Conservation (phyloP, 371 early-diverging fungal genomes). For the Lichtheimia corymbifera region DNA sequence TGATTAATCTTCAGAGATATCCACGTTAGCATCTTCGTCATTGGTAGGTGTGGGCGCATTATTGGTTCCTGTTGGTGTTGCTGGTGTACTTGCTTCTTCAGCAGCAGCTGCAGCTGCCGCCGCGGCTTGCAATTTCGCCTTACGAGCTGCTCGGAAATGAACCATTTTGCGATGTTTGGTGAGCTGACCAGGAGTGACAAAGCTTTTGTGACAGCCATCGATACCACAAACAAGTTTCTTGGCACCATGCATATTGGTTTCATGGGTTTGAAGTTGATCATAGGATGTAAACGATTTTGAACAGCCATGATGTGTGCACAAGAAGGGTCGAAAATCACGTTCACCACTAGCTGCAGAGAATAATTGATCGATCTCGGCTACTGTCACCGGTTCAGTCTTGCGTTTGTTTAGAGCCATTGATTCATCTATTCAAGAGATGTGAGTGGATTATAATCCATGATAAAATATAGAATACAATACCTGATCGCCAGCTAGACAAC, state of each 20-base stretch:
- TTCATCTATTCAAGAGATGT: conserved; percentile 21
- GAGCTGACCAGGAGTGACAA: conserved; percentile 50
- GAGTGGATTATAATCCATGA: neutral
- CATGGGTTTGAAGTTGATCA: conserved; percentile 50
- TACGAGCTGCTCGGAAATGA: conserved; percentile 50
- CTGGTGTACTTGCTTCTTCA: conserved; percentile 13
- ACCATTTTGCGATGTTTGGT: conserved; percentile 59
- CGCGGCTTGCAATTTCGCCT: conserved; percentile 40
- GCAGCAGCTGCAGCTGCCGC: conserved; percentile 38
- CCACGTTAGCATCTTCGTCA: neutral
- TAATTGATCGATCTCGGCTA: conserved; percentile 45
- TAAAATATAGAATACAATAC: conserved; percentile 10
- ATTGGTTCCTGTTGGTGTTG: conserved; percentile 1
- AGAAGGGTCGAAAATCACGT: conserved; percentile 47
- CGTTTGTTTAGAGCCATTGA: conserved; percentile 37
- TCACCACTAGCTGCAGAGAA: conserved; percentile 47
- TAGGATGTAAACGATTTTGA: conserved; percentile 47
- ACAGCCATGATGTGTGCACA: conserved; percentile 51
- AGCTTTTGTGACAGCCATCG: conserved; percentile 51
- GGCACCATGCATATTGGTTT: conserved; percentile 54
- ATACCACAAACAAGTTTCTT: conserved; percentile 51
- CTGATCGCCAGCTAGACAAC: conserved; percentile 33
- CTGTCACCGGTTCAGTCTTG: conserved; percentile 43
- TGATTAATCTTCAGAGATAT: neutral
- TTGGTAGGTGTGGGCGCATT: neutral